Percentiles rank a stretch among this genome's conserved stretches.
phyloP scores from a whole-genome alignment of 371 early-diverging fungal genomes.

The Parasitella parasitica region DNA sequence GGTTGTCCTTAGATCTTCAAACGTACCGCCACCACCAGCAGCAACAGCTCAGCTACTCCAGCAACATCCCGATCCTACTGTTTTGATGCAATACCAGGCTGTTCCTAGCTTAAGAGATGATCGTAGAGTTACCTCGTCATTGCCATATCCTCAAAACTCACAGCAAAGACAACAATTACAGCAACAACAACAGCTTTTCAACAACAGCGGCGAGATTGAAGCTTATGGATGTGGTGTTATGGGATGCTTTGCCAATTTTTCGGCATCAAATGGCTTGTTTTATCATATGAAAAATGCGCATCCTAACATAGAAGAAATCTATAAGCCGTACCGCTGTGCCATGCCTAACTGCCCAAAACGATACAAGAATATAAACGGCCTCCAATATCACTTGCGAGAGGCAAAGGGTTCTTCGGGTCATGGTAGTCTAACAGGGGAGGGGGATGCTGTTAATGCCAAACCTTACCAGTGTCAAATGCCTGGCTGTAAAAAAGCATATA shows the following conservation, averaged over 20 bases:
- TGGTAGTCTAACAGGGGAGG: conserved; percentile 15
- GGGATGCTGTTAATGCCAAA: conserved; percentile 19
- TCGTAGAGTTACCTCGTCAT: background rate
- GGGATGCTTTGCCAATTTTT: conserved; percentile 60
- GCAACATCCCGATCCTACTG: conserved; percentile 14
- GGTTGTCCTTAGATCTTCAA: background rate
- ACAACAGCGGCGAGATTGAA: conserved; percentile 24
- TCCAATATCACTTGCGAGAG: conserved; percentile 90
- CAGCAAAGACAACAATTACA: background rate
- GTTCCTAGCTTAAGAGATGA: conserved; percentile 6
- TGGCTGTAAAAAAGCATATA: conserved; percentile 51
- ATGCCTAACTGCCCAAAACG: conserved; percentile 79
- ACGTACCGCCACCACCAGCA: conserved; percentile 3
- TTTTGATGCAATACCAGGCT: conserved; percentile 15
- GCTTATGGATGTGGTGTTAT: conserved; percentile 73
- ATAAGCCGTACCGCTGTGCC: conserved; percentile 79
- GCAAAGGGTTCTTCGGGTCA: conserved; percentile 66
- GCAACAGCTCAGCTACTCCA: background rate
- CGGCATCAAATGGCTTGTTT: conserved; percentile 59
- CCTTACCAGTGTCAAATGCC: conserved; percentile 39
- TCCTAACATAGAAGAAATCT: conserved; percentile 38
- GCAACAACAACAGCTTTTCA: conserved; percentile 4
- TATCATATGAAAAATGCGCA: conserved; percentile 71
- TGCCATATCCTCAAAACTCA: background rate
- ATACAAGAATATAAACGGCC: conserved; percentile 97